Evolutionary conservation across 2,329 filamentous ascomycete species (phyloP).

Genomic region (Colletotrichum godetiae): DNA sequence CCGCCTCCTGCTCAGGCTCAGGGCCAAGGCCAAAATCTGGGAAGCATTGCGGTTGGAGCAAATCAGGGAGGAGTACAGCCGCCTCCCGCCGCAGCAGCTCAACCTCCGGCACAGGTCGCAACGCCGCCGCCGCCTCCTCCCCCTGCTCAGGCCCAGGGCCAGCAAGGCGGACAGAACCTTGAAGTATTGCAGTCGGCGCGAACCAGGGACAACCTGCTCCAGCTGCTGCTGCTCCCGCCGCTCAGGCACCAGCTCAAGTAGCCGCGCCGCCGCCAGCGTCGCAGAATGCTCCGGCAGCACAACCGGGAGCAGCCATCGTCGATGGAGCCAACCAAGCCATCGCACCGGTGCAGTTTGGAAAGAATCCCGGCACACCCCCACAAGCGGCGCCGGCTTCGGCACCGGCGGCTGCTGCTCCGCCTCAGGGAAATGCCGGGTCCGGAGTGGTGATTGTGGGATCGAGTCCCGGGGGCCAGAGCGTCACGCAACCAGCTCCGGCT

Average conservation of each 20-base stretch:
- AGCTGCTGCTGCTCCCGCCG: not conserved
- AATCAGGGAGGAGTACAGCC: constrained; percentile 5
- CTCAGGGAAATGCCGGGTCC: constrained; percentile 3
- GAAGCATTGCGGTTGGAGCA: constrained; percentile 19
- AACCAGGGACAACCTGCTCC: not conserved
- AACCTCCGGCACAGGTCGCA: constrained; percentile 13
- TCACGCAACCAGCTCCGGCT: not conserved
- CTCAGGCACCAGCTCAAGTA: no score
- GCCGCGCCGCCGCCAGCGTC: not conserved
- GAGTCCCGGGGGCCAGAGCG: constrained; percentile 12
- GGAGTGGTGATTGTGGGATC: constrained; percentile 23
- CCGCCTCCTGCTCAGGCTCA: not conserved
- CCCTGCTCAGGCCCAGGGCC: not conserved
- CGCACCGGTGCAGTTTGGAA: not conserved
- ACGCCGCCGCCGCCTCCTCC: constrained; percentile 3
- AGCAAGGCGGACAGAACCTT: not conserved
- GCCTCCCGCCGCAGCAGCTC: not conserved
- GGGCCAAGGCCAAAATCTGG: constrained; percentile 4
- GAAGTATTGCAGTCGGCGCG: constrained; percentile 6
- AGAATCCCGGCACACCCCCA: not conserved
- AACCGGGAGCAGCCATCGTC: constrained; percentile 5
- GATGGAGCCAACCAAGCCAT: constrained; percentile 8
- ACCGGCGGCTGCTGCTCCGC: no score
- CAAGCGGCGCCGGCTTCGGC: not conserved
- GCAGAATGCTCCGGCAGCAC: not conserved